Evolutionary conservation across 148 eudicot species (phyloP).

Genomic region (Rhododendron molle): DNA sequence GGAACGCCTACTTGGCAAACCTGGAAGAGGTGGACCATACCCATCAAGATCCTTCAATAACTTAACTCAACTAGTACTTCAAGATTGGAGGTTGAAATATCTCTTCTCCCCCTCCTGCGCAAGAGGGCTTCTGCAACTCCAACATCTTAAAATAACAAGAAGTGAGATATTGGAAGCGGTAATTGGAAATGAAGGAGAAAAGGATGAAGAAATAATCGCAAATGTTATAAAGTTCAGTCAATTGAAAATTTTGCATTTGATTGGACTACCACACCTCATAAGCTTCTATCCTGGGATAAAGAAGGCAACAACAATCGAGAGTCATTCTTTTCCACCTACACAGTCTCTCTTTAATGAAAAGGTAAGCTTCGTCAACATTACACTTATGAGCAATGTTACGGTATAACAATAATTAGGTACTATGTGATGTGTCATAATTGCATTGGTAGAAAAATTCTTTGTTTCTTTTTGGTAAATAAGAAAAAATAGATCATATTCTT

Average conservation of each 20-base stretch:
- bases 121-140: not conserved
- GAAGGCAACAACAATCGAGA: not conserved
- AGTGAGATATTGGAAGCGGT: not conserved
- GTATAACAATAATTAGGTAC: no score
- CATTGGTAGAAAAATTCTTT: no score
- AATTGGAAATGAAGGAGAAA: not conserved
- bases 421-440: no score
- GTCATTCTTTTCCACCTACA: not conserved
- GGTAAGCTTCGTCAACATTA: not conserved
- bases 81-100: not conserved
- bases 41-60: not conserved
- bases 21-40: not conserved
- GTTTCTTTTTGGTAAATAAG: no score
- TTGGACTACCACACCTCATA: not conserved
- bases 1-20: not conserved
- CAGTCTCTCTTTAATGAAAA: not conserved
- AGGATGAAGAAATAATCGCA: not conserved
- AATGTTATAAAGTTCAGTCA: not conserved
- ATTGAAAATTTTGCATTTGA: not conserved
- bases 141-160: fast-evolving
- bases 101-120: slow-evolving; percentile 2
- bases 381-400: not conserved
- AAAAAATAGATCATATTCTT: no score
- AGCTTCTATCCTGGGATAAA: not conserved
- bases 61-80: not conserved